Percentiles rank a stretch among this genome's conserved stretches.
These are phyloP conservation scores for Zygnema cylindricum DNA, from an alignment of 139 green algal species.

Conservation along the genomic window DNA sequence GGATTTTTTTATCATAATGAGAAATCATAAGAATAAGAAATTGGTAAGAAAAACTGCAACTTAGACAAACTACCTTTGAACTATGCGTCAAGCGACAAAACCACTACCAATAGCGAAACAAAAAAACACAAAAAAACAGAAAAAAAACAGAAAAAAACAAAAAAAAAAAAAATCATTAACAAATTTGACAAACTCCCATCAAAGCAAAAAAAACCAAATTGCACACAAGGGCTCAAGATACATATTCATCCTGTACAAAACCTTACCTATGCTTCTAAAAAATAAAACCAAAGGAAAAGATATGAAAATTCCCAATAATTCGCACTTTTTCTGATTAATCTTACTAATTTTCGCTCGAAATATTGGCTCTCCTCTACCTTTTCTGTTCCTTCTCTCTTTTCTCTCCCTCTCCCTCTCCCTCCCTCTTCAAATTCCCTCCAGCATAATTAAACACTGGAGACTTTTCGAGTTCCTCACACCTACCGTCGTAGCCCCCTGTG, in stretches of 20 bases:
- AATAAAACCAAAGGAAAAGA: not conserved
- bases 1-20: too few species aligned
- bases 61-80: too few species aligned
- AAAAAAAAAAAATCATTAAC: too few species aligned
- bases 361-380: not conserved
- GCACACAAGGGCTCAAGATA: not conserved
- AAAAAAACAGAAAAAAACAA: too few species aligned
- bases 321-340: not conserved
- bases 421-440: too few species aligned
- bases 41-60: too few species aligned
- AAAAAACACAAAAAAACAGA: too few species aligned
- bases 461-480: not conserved
- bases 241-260: not conserved
- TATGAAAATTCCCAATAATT: not conserved
- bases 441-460: too few species aligned
- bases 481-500: constrained; percentile 12
- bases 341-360: not conserved
- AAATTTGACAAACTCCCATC: not conserved
- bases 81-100: too few species aligned
- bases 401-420: not conserved
- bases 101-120: too few species aligned
- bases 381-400: not conserved
- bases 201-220: not conserved
- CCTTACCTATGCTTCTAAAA: not conserved
- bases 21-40: too few species aligned